Conservation (phyloP, 139 green algal species). For the Coelastrella sp. region DNA sequence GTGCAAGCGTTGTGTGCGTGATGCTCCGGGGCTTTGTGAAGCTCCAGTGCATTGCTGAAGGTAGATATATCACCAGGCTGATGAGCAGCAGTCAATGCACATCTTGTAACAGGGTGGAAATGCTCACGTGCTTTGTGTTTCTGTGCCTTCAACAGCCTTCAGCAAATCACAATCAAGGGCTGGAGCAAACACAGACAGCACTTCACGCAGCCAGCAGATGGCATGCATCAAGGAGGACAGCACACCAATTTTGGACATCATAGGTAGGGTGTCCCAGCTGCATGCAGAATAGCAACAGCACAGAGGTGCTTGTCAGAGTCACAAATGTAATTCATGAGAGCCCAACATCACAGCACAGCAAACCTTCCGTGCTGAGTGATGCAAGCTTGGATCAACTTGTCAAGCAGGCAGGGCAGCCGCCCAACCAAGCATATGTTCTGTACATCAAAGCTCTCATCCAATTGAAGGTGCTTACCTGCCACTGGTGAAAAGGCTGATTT, state of each 20-base stretch:
- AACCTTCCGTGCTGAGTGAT: no score
- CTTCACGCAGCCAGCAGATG: slow-evolving; percentile 53
- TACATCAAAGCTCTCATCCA: no score
- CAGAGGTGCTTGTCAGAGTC: not conserved
- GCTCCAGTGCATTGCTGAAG: no score
- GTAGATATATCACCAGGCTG: no score
- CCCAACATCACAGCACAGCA: no score
- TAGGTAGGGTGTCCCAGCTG: slow-evolving; percentile 42
- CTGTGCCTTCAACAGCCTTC: not conserved
- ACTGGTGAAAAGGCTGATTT: slow-evolving; percentile 24
- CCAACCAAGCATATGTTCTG: no score
- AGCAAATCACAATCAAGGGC: not conserved
- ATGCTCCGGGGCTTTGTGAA: no score
- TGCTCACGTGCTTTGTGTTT: slow-evolving; percentile 26
- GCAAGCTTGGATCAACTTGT: no score
- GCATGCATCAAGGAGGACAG: slow-evolving; percentile 37
- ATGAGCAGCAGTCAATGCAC: no score
- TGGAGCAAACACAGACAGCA: slow-evolving; percentile 52
- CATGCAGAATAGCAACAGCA: not conserved
- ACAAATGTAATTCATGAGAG: not conserved
- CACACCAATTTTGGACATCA: not conserved
- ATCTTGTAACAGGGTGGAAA: not conserved
- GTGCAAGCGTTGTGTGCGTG: no score
- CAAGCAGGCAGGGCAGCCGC: no score
- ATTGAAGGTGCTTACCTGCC: slow-evolving; percentile 6